Evolutionary conservation across 108 stramenopile species (phyloP), one percentile per base, ranked within the genome.

Genomic region (Stephanodiscus minutulus): DNA sequence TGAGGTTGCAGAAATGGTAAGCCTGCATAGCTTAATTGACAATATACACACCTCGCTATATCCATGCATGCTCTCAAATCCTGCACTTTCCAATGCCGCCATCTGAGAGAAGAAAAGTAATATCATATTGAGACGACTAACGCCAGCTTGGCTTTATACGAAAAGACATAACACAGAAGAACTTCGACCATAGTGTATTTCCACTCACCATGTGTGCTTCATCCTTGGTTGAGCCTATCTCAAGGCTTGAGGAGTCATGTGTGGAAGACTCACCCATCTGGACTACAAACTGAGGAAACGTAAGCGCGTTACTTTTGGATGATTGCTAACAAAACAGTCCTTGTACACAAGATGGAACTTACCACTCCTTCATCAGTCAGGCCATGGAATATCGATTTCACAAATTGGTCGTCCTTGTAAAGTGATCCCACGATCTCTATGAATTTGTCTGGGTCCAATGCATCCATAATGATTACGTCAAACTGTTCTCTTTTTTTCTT

Each of bases 391-490:
- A 79, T 20, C 24, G 72, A 66, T 3, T 55, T 15, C 8, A 73
- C 43, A 41, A 79, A 79, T 9, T 27, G 33, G 6, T 63, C 22
- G 37, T 54, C 57, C 2, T 72, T 65, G 64, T 77, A 77, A 1
- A 77, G 70, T 12, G 13, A 44, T n/a, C 48, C 63, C 37, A 70
- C 76, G 41, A 77, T 71, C 20, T 53, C 70, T 15, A 72, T 35
- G 9, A 39, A 37, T 21, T 77, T 54, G 31, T 77, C 46, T 17
- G 70, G 76, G 65, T 77, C 76, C 33, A 77, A 46, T n/a, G 76
- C 76, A 49, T 77, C 76, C 76, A 77, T 77, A 43, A 61, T 68
- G 27, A 79, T 74, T 0, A 79, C 72, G 37, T 79, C 78, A 52
- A 68, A 79, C 15, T 29, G 18, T 9, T 73, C 28, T 31, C 46